phyloP scores from a whole-genome alignment of 2,329 filamentous ascomycete genomes.

The Colletotrichum musae region DNA sequence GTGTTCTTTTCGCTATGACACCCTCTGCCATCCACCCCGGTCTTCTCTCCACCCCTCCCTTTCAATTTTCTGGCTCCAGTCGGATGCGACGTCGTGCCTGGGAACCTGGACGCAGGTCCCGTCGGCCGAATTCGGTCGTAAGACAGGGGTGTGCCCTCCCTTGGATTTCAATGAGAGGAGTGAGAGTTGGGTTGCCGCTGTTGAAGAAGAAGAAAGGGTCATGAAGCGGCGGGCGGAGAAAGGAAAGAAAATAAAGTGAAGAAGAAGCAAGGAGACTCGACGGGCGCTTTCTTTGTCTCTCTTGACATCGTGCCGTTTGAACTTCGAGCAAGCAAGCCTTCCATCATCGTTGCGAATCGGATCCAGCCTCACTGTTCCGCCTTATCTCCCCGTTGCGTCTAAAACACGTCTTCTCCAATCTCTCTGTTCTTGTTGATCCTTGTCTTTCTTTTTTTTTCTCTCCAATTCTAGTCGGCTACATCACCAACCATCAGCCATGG shows the following conservation, averaged over 20 bases:
- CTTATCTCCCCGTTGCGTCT: background rate
- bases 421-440: background rate
- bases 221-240: constrained; percentile 4
- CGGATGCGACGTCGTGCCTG: constrained; percentile 18
- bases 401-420: background rate
- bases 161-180: background rate
- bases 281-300: constrained; percentile 8
- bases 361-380: background rate
- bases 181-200: background rate
- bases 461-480: background rate
- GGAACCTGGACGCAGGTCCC: constrained; percentile 13
- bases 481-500: constrained; percentile 28
- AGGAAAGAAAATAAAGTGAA: background rate
- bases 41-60: constrained; percentile 9
- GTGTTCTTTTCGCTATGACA: too few species aligned
- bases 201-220: constrained; percentile 28
- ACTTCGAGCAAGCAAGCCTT: too few species aligned
- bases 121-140: constrained; percentile 14
- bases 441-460: background rate
- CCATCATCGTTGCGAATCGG: background rate
- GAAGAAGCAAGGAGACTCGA: constrained; percentile 1
- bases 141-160: constrained; percentile 6
- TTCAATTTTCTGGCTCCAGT: constrained; percentile 5
- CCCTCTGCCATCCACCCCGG: background rate
- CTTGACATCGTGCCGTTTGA: constrained; percentile 14